Percentiles rank a stretch among this genome's conserved stretches.
Conservation (phyloP, 139 green algal species). For the Mesotaenium endlicherianum region DNA sequence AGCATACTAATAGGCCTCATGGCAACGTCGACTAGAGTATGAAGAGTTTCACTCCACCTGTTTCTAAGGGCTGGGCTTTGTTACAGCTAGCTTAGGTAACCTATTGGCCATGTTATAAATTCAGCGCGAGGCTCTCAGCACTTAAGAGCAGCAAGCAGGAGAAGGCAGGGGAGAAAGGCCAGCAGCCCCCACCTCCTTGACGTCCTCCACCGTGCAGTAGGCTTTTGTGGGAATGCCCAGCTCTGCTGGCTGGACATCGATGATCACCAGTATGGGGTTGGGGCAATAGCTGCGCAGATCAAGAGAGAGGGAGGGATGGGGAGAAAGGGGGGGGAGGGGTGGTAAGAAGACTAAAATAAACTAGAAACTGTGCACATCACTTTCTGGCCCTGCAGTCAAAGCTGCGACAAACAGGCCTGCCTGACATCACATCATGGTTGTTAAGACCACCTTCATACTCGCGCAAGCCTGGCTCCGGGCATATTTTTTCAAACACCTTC, state of each 20-base stretch:
- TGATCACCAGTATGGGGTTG: constrained; percentile 89
- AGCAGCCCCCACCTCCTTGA: constrained; percentile 56
- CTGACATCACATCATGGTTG: too few species aligned
- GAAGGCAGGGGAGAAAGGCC: not conserved
- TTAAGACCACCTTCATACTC: too few species aligned
- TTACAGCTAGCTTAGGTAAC: not conserved
- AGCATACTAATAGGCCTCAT: too few species aligned
- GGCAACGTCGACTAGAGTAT: too few species aligned
- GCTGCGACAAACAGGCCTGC: not conserved
- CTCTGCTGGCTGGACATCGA: constrained; percentile 93
- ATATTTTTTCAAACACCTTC: too few species aligned
- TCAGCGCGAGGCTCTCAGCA: not conserved
- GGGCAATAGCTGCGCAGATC: constrained; percentile 67
- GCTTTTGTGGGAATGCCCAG: constrained; percentile 89
- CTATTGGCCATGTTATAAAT: not conserved
- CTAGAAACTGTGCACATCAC: not conserved
- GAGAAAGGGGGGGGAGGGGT: not conserved
- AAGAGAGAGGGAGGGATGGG: constrained; percentile 10
- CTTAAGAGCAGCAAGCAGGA: not conserved
- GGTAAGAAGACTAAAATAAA: not conserved
- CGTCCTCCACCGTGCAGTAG: constrained; percentile 87
- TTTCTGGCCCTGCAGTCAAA: not conserved
- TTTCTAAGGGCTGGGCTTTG: too few species aligned
- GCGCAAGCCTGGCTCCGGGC: too few species aligned
- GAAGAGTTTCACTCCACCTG: too few species aligned